These are phyloP conservation scores for Kwoniella sp. DNA, from an alignment of 768 basidiomycete species.

Conservation along the genomic window DNA sequence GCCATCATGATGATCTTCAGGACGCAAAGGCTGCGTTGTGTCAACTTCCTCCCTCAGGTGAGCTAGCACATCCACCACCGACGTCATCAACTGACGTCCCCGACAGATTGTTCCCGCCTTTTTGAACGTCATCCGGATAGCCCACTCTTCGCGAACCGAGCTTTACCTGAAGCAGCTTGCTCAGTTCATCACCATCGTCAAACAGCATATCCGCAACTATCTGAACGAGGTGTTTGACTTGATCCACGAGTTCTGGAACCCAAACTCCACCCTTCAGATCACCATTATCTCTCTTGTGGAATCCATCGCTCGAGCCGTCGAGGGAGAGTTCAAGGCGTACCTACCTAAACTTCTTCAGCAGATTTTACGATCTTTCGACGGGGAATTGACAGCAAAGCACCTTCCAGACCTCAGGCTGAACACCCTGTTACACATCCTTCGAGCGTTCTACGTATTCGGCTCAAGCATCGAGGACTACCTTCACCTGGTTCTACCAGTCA, in stretches of 20 bases:
- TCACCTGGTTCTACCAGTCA: constrained; percentile 91
- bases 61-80: constrained; percentile 3
- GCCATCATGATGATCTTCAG: constrained; percentile 99
- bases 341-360: constrained; percentile 83
- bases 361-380: constrained; percentile 64
- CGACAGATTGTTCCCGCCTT: constrained; percentile 83
- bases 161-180: constrained; percentile 85
- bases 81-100: background rate
- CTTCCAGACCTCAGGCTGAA: constrained; percentile 62
- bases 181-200: constrained; percentile 91
- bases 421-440: constrained; percentile 73
- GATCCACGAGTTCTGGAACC: constrained; percentile 85
- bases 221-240: constrained; percentile 77
- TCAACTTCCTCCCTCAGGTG: constrained; percentile 89
- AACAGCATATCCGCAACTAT: constrained; percentile 92
- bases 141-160: constrained; percentile 74
- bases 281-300: constrained; percentile 90
- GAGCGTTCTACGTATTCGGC: constrained; percentile 91
- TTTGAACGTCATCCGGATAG: constrained; percentile 72
- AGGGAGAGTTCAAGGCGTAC: constrained; percentile 96
- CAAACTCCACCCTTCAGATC: constrained; percentile 65
- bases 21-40: constrained; percentile 93
- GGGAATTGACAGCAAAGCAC: constrained; percentile 41
- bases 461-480: constrained; percentile 96
- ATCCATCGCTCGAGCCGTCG: constrained; percentile 83